Evolutionary conservation across 208 protist species (phyloP).

Genomic region (Crithidia fasciculata): DNA sequence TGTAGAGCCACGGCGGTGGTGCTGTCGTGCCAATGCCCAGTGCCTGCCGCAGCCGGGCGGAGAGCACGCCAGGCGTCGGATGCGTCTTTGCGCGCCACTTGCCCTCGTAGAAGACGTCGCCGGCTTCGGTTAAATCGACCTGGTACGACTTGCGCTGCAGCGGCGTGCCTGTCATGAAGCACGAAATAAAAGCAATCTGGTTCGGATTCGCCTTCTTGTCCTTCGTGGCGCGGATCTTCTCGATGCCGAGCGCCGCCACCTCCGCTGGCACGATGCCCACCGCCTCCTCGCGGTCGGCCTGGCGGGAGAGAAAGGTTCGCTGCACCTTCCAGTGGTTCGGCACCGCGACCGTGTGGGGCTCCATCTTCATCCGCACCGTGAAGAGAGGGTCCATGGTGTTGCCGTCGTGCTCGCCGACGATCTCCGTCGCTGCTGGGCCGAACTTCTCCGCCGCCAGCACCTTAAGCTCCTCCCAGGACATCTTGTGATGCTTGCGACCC

Average conservation of each 20-base stretch:
- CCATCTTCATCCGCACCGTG: constrained; percentile 96
- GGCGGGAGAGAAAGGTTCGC: constrained; percentile 96
- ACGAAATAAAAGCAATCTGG: constrained; percentile 96
- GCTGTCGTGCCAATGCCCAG: constrained; percentile 94
- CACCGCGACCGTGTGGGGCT: constrained; percentile 93
- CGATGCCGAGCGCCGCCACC: constrained; percentile 90
- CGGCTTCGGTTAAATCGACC: constrained; percentile 89
- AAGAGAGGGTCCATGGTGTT: constrained; percentile 96
- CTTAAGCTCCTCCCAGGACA: constrained; percentile 76
- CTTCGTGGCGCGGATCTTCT: constrained; percentile 97
- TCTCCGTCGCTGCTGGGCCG: constrained; percentile 59
- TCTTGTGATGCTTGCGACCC: constrained; percentile 53
- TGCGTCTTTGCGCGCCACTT: constrained; percentile 93
- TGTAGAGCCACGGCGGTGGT: constrained; percentile 99
- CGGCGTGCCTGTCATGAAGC: constrained; percentile 98
- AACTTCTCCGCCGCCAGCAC: constrained; percentile 45
- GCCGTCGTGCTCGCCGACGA: constrained; percentile 97
- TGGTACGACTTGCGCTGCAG: constrained; percentile 81
- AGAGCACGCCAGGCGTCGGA: constrained; percentile 80
- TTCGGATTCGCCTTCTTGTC: constrained; percentile 97
- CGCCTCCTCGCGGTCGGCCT: constrained; percentile 96
- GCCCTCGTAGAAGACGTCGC: constrained; percentile 98
- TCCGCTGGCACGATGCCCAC: constrained; percentile 96
- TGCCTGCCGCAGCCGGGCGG: constrained; percentile 93
- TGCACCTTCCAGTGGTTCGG: constrained; percentile 98